Evolutionary conservation across 805 yeast species (phyloP), one percentile per base, ranked within the genome.

Genomic region (Schizosaccharomyces lindneri): DNA sequence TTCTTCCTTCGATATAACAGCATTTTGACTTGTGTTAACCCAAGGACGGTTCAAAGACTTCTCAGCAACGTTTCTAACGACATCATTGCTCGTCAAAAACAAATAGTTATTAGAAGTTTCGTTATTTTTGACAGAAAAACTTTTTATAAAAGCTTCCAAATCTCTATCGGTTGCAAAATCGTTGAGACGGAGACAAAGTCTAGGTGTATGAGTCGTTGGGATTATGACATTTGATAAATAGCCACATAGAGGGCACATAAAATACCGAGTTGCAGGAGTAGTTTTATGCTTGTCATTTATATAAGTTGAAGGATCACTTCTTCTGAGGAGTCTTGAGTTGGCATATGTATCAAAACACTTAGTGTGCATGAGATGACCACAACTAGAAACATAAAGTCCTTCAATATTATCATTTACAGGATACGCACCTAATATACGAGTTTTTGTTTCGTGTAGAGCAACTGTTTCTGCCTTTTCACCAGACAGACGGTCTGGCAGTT

Each of bases 281-380:
- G n/a, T 43, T 17, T 43, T n/a, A 43, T 43, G 21, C 5, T 43
- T n/a, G n/a, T 43, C 48, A 43, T 19, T 43, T 43, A 43, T n/a
- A 17, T 19, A 17, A 5, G 48, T 19, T 6, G 48, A n/a, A 43
- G 21, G 21, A 43, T 43, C 48, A 43, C 21, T 43, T 43, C 48
- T 43, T n/a, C 21, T n/a, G 21, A 43, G n/a, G 48, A 19, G 21
- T 11, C 48, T 43, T n/a, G 48, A 17, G 21, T n/a, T 19, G 48
- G n/a, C 70, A 67, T 81, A 85, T 63, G 81, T 80, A 61, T 79
- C 71, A 67, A 83, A 84, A 69, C 98, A 90, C 19, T 79, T 75
- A 64, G 79, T 81, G 70, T 90, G 98, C 82, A 90, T 84, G 1
- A 95, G 94, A 72, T 90, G 98, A 1, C 96, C 95, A 73, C 98